A percentile compares a stretch with the other conserved stretches of the same genome.
These are phyloP conservation scores for Macrocybe sp. DNA, from an alignment of 1,284 basidiomycete species.

Conservation along the genomic window DNA sequence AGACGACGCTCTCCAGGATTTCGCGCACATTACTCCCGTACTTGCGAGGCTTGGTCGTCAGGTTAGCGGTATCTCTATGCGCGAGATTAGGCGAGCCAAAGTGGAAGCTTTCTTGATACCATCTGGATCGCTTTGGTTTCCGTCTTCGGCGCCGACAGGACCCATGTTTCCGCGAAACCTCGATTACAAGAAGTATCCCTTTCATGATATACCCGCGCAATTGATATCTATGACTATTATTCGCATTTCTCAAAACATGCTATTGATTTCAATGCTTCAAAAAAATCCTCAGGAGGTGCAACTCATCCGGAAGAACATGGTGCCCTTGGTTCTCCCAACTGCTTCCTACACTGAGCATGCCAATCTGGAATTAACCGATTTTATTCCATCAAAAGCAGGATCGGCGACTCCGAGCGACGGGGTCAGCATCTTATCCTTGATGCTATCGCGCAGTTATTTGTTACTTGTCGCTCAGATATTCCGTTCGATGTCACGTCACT, in stretches of 20 bases:
- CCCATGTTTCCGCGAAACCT: constrained; percentile 55
- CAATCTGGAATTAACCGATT: constrained; percentile 39
- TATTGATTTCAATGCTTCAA: constrained; percentile 63
- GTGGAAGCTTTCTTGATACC: constrained; percentile 70
- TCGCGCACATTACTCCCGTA: constrained; percentile 51
- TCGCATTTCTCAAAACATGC: constrained; percentile 67
- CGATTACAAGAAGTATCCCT: constrained; percentile 34
- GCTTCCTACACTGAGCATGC: constrained; percentile 25
- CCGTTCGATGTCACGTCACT: constrained; percentile 68
- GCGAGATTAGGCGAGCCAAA: constrained; percentile 72
- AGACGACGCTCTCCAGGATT: constrained; percentile 42
- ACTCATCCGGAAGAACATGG: constrained; percentile 64
- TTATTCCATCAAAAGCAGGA: constrained; percentile 27
- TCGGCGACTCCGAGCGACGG: constrained; percentile 6
- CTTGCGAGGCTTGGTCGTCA: constrained; percentile 55
- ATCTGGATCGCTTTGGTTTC: constrained; percentile 64
- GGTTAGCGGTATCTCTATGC: constrained; percentile 69
- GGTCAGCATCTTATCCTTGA: constrained; percentile 40
- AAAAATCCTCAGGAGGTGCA: constrained; percentile 70
- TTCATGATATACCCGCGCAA: constrained; percentile 41
- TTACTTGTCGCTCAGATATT: constrained; percentile 70
- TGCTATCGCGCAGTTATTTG: constrained; percentile 66
- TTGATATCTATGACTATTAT: constrained; percentile 58
- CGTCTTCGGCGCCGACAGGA: constrained; percentile 42
- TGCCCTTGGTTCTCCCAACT: constrained; percentile 55